Base-by-base conservation (phyloP, 352 stramenopile species). In the Phytophthora tubulina region DNA sequence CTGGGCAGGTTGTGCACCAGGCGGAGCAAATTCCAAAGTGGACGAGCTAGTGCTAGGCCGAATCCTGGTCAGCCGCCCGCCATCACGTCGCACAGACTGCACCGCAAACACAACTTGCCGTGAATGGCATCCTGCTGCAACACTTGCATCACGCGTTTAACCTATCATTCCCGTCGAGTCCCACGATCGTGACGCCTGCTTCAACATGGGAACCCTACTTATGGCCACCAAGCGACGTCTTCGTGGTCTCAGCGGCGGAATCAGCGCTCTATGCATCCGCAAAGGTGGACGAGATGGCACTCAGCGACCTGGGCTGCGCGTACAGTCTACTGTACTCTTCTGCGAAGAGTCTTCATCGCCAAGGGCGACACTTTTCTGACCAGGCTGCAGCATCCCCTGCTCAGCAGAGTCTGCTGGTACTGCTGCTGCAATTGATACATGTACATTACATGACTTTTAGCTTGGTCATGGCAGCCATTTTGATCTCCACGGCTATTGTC, bases 11-110 rank as follows among this genome's bases (percentile, higher is more conserved):
- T 49, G 31, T 70, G 66, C 46, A 67, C 59, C 33, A 54, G 55
- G 52, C 7, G 51, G 42, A 58, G 70, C 35, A 63, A 67, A 72
- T 75, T 77, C 39, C 41, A 52, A 57, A 79, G 51, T 81, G 75
- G 17, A 44, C 11, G 6, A 32, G 45, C 14, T 54, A 10, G 14
- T 31, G 27, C 49, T 54, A 36, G 21, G 17, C 14, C 17, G 61
- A 61, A 56, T 65, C 36, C 52, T 64, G 67, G 64, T 57, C 27
- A 58, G 8, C 62, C 36, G 53, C 10, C 42, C 35, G 14, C 9
- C 45, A 61, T 75, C 67, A 63, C 67, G 67, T 75, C 67, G 61
- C 32, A 48, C 17, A 65, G 67, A 50, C 39, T 55, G 30, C 15
- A 15, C 36, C 41, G 21, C 30, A n/a, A 53, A 36, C 39, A 57